Conservation (phyloP, 2,329 filamentous ascomycete genomes). For the Annulohypoxylon truncatum region DNA sequence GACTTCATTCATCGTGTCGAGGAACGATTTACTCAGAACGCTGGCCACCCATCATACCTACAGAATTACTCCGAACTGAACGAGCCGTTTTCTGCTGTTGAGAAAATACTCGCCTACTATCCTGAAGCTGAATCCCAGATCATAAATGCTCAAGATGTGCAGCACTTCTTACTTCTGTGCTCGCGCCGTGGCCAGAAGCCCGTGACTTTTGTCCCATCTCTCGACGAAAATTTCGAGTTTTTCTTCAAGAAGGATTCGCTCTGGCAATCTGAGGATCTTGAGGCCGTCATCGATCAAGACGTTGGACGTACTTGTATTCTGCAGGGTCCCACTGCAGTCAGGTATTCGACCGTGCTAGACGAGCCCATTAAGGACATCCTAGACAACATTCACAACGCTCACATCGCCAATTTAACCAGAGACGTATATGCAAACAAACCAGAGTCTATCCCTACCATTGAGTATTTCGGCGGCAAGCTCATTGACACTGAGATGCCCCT, state of each 20-base stretch:
- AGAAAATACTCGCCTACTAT: conserved; percentile 83
- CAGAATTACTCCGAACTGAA: conserved; percentile 92
- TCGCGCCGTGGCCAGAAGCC: conserved; percentile 94
- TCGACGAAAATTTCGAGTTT: conserved; percentile 98
- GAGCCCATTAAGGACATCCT: conserved; percentile 96
- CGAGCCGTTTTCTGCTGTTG: conserved; percentile 80
- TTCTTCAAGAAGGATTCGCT: conserved; percentile 99
- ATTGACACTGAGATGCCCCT: conserved; percentile 76
- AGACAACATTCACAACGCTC: conserved; percentile 87
- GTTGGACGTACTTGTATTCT: conserved; percentile 96
- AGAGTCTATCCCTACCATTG: conserved; percentile 81
- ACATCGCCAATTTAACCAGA: conserved; percentile 81
- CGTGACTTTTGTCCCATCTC: conserved; percentile 92
- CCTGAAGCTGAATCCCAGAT: conserved; percentile 89
- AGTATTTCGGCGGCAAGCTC: conserved; percentile 95
- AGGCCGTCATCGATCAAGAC: conserved; percentile 94
- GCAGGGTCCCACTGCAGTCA: conserved; percentile 92
- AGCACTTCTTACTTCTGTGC: conserved; percentile 95
- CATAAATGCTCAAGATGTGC: conserved; percentile 97
- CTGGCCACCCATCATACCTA: conserved; percentile 81
- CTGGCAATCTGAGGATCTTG: conserved; percentile 98
- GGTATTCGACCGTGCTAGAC: conserved; percentile 88
- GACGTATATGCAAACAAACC: conserved; percentile 84
- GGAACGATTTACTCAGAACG: conserved; percentile 85
- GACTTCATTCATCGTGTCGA: conserved; percentile 98